Conservation (phyloP, 2,329 filamentous ascomycete species). For the Dothiorella sarmentorum region DNA sequence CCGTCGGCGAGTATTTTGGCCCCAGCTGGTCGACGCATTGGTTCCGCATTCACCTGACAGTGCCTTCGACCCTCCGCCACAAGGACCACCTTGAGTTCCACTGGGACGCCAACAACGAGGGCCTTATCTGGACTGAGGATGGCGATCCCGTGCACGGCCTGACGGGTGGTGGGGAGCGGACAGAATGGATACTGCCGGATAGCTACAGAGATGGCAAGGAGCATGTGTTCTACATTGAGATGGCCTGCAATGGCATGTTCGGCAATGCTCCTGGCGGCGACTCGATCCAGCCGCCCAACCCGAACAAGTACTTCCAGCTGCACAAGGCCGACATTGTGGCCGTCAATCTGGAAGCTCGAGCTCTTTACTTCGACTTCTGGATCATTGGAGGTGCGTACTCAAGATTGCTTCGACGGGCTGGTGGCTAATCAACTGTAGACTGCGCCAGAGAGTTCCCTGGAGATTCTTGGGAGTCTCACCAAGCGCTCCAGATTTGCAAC, state of each 20-base stretch:
- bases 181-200: conserved; percentile 86
- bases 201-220: conserved; percentile 78
- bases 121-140: conserved; percentile 86
- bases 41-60: conserved; percentile 79
- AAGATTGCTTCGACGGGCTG: not conserved
- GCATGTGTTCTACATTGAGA: conserved; percentile 91
- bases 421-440: not conserved
- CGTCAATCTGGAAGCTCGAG: conserved; percentile 79
- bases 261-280: conserved; percentile 84
- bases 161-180: conserved; percentile 82
- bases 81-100: conserved; percentile 89
- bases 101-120: conserved; percentile 94
- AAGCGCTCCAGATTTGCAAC: conserved; percentile 78
- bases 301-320: conserved; percentile 77
- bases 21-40: conserved; percentile 98
- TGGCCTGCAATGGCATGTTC: conserved; percentile 99
- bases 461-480: conserved; percentile 84
- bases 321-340: conserved; percentile 79
- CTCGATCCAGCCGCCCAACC: conserved; percentile 80
- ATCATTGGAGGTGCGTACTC: conserved; percentile 61
- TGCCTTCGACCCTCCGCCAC: conserved; percentile 68
- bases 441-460: conserved; percentile 78
- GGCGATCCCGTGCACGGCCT: conserved; percentile 89
- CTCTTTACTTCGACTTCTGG: conserved; percentile 89
- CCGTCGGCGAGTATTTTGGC: conserved; percentile 76